Base-by-base conservation (phyloP, 345 rosid species). In the Geranium rotundifolium region DNA sequence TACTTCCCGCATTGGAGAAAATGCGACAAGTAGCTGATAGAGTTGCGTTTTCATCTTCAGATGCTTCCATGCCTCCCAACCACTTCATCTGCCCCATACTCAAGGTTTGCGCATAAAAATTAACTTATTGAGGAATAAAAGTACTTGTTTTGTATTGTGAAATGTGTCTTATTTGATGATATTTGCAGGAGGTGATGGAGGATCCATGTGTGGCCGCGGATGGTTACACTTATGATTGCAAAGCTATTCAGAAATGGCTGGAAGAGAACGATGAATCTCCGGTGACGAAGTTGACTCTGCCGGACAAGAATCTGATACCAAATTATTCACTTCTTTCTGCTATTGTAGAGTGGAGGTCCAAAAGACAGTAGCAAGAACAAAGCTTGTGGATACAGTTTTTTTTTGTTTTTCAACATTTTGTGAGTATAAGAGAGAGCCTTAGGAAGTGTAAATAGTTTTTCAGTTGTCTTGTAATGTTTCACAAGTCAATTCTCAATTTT, bases 191-290 rank as follows among this genome's bases (percentile, higher is more conserved):
- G 17, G 75, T 88, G 15, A 91, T 87, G 96, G 68, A 75, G 4
- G 95, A 85, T 8, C 95, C 98, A 6, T 84, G 82, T 72, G 88
- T 91, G 62, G 96, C 98, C 41, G 84, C 95, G 12, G 96, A 91
- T 68, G 98, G 98, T 6, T 89, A 82, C 69, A 85, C 85, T 0
- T 89, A 91, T 6, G 92, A 89, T 34, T 84, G 85, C n/a, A 67
- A 61, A 63, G 95, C 90, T 62, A 85, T 91, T 1, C 84, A 77
- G 77, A 71, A 75, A 63, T 91, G 96, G 98, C 76, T 87, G 57
- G 77, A 75, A 72, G 65, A 71, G 19, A 74, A 79, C 15, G 79
- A 82, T 27, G 79, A 72, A 1, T 91, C 98, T 0, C 96, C 98
- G 5, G 72, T 79, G 79, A 87, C 96, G 16, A 75, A 81, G 39